Evolutionary conservation across 768 basidiomycete species (phyloP).

Genomic region (Royoungia palumana): DNA sequence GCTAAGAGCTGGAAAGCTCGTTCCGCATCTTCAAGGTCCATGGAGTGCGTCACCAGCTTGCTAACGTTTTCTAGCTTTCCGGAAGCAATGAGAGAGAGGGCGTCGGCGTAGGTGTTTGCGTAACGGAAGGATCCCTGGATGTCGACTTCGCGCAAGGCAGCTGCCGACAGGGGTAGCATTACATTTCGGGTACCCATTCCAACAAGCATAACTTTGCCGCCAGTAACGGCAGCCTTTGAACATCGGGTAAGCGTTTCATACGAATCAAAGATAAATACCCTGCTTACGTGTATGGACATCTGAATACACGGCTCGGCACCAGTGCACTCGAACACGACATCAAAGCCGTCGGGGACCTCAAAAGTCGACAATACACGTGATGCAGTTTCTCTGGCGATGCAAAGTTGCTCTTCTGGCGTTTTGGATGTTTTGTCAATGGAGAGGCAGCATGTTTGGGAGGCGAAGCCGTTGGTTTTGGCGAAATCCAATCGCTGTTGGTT

Average conservation of each 20-base stretch:
- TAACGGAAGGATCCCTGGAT: constrained; percentile 91
- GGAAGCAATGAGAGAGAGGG: constrained; percentile 66
- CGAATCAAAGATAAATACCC: constrained; percentile 9
- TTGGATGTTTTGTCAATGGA: constrained; percentile 48
- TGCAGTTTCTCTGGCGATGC: constrained; percentile 57
- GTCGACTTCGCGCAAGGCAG: constrained; percentile 87
- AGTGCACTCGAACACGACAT: constrained; percentile 93
- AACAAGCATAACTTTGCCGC: constrained; percentile 89
- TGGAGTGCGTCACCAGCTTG: constrained; percentile 78
- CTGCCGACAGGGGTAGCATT: constrained; percentile 76
- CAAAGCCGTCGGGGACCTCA: constrained; percentile 72
- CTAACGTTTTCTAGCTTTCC: constrained; percentile 62
- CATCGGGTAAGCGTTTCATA: constrained; percentile 11
- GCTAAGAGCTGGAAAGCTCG: constrained; percentile 81
- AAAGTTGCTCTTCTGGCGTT: constrained; percentile 54
- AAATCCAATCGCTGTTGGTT: constrained; percentile 79
- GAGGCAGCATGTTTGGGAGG: constrained; percentile 65
- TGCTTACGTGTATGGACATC: constrained; percentile 82
- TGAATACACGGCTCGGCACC: constrained; percentile 92
- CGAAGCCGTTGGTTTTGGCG: constrained; percentile 72
- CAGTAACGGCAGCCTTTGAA: constrained; percentile 70
- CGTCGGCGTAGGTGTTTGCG: constrained; percentile 87
- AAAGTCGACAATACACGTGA: constrained; percentile 53
- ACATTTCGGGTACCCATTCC: constrained; percentile 92
- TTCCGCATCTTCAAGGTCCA: constrained; percentile 58